These are phyloP conservation scores for Cochliopodium minus DNA, from an alignment of 208 protist genomes.

Conservation along the genomic window DNA sequence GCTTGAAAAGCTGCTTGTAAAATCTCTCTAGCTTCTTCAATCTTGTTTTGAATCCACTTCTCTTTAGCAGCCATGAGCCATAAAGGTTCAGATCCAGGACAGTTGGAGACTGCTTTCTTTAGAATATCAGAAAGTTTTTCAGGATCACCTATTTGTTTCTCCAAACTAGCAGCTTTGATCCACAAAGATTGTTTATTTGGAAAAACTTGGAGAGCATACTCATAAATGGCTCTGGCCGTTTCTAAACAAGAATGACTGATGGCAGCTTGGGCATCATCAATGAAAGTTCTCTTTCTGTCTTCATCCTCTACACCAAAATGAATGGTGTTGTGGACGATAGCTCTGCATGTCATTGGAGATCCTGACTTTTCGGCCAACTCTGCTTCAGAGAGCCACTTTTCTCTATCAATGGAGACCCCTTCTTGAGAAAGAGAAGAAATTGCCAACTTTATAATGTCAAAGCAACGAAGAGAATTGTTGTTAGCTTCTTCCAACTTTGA, in stretches of 20 bases:
- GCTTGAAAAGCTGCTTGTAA: slow-evolving; percentile 31
- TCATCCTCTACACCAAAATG: slow-evolving; percentile 43
- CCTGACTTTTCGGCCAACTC: slow-evolving; percentile 39
- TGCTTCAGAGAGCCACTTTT: slow-evolving; percentile 57
- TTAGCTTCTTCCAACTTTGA: slow-evolving; percentile 62
- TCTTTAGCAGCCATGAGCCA: slow-evolving; percentile 75
- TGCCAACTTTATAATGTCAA: slow-evolving; percentile 6
- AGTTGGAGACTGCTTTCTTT: slow-evolving; percentile 40
- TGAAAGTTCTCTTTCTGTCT: slow-evolving; percentile 52
- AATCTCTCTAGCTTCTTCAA: slow-evolving; percentile 35
- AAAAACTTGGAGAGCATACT: slow-evolving; percentile 38
- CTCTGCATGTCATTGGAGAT: slow-evolving; percentile 27
- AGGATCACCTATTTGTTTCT: slow-evolving; percentile 36
- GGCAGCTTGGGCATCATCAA: slow-evolving; percentile 43
- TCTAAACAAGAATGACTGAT: slow-evolving; percentile 16
- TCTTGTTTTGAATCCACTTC: slow-evolving; percentile 40
- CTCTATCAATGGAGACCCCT: slow-evolving; percentile 35
- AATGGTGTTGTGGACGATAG: slow-evolving; percentile 39
- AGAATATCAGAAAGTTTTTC: slow-evolving; percentile 37
- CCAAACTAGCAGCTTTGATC: slow-evolving; percentile 42
- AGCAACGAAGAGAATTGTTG: slow-evolving; percentile 25
- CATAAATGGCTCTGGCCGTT: slow-evolving; percentile 49
- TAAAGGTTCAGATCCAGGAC: slow-evolving; percentile 47
- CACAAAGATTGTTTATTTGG: slow-evolving; percentile 54
- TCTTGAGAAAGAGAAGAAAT: slow-evolving; percentile 27